Percentiles rank a stretch among this genome's conserved stretches.
phyloP scores from a whole-genome alignment of 208 protist genomes.

The Sergeia podlipaevii region DNA sequence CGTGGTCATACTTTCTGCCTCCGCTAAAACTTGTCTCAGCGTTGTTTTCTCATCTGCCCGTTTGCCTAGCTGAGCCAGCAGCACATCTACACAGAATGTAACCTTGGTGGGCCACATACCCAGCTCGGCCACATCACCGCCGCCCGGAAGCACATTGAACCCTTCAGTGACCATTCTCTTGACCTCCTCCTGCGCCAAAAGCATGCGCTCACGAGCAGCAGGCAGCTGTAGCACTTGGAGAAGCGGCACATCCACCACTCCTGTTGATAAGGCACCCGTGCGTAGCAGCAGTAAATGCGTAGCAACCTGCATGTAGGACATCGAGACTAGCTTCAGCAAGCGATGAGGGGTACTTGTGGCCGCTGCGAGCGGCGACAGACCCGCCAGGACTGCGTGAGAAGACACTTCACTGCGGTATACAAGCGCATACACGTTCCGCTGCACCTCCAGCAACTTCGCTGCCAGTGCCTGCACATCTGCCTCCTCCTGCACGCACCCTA shows the following conservation, averaged over 20 bases:
- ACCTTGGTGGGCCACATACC: conserved; percentile 25
- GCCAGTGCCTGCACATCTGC: conserved; percentile 12
- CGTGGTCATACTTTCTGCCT: conserved; percentile 23
- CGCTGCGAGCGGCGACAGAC: not conserved
- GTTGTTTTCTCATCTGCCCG: conserved; percentile 15
- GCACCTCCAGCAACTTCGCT: conserved; percentile 34
- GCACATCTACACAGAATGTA: conserved; percentile 47
- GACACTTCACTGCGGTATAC: conserved; percentile 30
- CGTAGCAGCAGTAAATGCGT: conserved; percentile 22
- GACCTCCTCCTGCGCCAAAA: conserved; percentile 23
- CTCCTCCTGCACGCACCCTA: too few relatives aligned
- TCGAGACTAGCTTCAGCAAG: conserved; percentile 20
- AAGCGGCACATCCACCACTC: conserved; percentile 23
- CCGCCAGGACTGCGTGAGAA: conserved; percentile 3
- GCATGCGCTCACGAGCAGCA: conserved; percentile 11
- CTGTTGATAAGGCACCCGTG: conserved; percentile 14
- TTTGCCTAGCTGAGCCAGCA: conserved; percentile 33
- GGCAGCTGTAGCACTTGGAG: conserved; percentile 32
- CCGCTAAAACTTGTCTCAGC: conserved; percentile 23
- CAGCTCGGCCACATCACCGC: not conserved
- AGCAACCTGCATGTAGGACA: conserved; percentile 6
- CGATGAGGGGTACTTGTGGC: conserved; percentile 17
- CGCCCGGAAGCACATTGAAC: not conserved
- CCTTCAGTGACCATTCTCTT: conserved; percentile 29
- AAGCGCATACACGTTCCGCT: conserved; percentile 47